These are phyloP conservation scores for Paramyrothecium sp. DNA, from an alignment of 2,329 filamentous ascomycete species.

Conservation along the genomic window DNA sequence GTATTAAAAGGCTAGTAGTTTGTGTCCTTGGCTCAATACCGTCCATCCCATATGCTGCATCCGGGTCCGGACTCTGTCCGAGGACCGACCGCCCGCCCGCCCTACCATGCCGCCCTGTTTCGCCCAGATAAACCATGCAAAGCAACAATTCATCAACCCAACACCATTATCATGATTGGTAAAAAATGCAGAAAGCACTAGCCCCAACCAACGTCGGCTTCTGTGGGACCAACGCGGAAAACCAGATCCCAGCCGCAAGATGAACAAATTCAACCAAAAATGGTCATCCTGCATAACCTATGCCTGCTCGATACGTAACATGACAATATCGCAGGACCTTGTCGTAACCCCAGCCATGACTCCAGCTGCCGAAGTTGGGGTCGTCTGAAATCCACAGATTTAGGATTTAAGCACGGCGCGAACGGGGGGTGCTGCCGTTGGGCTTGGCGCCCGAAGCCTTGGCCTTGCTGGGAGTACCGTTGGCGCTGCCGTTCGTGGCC, in stretches of 20 bases:
- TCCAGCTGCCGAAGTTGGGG: no score
- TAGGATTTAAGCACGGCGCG: slow-evolving; percentile 59
- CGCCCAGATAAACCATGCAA: slow-evolving; percentile 16
- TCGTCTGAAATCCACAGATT: no score
- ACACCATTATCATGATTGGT: slow-evolving; percentile 25
- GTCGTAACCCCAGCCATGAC: no score
- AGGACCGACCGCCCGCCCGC: background rate
- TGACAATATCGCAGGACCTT: no score
- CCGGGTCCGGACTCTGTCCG: background rate
- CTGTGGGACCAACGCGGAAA: no score
- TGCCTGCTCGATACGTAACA: no score
- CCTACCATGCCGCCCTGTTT: background rate
- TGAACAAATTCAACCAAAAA: no score
- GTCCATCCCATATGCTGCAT: background rate
- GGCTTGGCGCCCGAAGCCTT: slow-evolving; percentile 51
- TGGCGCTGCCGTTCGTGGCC: slow-evolving; percentile 18
- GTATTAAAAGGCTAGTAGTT: slow-evolving; percentile 3
- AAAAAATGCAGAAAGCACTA: slow-evolving; percentile 19
- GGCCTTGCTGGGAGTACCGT: slow-evolving; percentile 43
- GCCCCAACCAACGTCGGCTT: background rate
- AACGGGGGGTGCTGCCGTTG: slow-evolving; percentile 62
- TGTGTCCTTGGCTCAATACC: background rate
- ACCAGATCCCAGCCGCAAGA: no score
- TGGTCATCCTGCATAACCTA: no score
- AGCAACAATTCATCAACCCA: slow-evolving; percentile 21